These are phyloP conservation scores for Candida freyschussii DNA, from an alignment of 1,139 yeast species.

Conservation along the genomic window DNA sequence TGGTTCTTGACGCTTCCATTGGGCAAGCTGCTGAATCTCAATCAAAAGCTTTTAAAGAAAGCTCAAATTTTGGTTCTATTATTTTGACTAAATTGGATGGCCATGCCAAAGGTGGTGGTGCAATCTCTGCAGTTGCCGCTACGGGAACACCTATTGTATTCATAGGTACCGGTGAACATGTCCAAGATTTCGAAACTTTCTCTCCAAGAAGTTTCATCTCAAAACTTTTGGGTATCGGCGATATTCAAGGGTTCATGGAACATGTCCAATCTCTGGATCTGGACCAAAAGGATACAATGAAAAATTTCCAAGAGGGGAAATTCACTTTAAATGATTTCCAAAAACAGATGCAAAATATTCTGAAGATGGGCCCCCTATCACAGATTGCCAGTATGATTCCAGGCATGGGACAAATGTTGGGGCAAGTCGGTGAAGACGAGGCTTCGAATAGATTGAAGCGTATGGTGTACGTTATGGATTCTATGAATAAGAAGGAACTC, in stretches of 20 bases:
- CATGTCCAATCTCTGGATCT: conserved; percentile 85
- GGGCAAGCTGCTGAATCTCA: conserved; percentile 99
- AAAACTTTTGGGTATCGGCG: conserved; percentile 91
- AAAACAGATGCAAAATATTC: conserved; percentile 89
- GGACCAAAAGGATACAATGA: conserved; percentile 89
- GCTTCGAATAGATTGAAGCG: conserved; percentile 74
- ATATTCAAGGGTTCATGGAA: conserved; percentile 88
- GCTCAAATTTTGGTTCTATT: conserved; percentile 91
- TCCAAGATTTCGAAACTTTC: conserved; percentile 87
- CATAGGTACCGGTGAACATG: conserved; percentile 98
- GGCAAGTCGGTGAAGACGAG: conserved; percentile 88
- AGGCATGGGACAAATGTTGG: conserved; percentile 82
- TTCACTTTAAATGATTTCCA: conserved; percentile 90
- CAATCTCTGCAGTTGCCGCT: conserved; percentile 97
- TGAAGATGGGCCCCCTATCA: conserved; percentile 94
- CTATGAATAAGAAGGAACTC: conserved; percentile 90
- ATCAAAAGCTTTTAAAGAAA: conserved; percentile 89
- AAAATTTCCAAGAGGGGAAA: conserved; percentile 91
- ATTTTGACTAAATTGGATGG: conserved; percentile 97
- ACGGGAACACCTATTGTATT: conserved; percentile 94
- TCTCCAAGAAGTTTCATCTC: conserved; percentile 87
- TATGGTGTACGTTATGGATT: conserved; percentile 91
- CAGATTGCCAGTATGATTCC: conserved; percentile 96
- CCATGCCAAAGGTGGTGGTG: conserved; percentile 99
- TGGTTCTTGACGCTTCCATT: conserved; percentile 96